Base-by-base conservation (phyloP, 2,329 filamentous ascomycete species). In the Monosporascus sp. region DNA sequence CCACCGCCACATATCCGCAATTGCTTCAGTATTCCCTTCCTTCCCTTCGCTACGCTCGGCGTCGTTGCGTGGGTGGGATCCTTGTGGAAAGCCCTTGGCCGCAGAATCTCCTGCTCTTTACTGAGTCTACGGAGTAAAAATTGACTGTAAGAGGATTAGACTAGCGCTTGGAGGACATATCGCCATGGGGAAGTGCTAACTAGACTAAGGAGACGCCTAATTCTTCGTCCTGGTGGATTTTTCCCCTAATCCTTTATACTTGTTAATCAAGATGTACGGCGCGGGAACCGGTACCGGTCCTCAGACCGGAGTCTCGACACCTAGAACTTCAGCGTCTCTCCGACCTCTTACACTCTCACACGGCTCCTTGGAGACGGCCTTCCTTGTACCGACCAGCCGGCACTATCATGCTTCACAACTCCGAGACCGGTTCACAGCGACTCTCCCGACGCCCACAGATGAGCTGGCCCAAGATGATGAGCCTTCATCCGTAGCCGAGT, bases 391-490 rank as follows among this genome's bases (percentile, higher is more conserved):
- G 54, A 97, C 94, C 63, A 89, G 86, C 66, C 84, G 97, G 59
- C 94, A 99, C 75, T 99, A 95, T 79, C 92, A 94, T 73, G 94
- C 94, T 65, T 88, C 91, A 56, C 90, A 96, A 76, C 81, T 97
- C 68, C 95, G 93, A 79, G 92, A 97, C 64, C 83, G 85, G 61
- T 99, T 99, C 75, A 82, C 85, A 60, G 81, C 89, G 47, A 90
- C 86, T 59, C 82, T 99, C 62, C 95, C 95, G 51, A 80, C 86
- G 65, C 89, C 94, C 53, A 99, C 95, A 69, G 94, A 99, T 70
- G 94, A 99, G 78, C 84, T 97, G 59, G 95, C 94, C 56, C 91
- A 93, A 70, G 95, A 99, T 78, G 94, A 99, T 65, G 95, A 99
- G 78, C 94, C 94, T n/a, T 97, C 94, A 38, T 99, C 95, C 24